A percentile compares a stretch with the other conserved stretches of the same genome.
Evolutionary conservation across 805 yeast species (phyloP).

Genomic region (Teunomyces lycoperdinae): DNA sequence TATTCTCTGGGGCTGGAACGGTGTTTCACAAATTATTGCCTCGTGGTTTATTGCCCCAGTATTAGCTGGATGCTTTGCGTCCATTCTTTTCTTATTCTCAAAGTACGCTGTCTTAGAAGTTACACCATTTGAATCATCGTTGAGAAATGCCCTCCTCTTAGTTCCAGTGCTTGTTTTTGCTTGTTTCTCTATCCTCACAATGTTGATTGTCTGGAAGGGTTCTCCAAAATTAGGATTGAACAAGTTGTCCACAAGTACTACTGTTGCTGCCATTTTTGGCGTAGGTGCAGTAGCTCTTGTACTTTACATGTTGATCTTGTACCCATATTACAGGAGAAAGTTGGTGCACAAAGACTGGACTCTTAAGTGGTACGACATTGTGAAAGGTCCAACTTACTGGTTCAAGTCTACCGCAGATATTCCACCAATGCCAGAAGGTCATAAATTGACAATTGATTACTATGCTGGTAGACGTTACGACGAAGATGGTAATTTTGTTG

Average conservation of each 20-base stretch:
- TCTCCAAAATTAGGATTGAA: constrained; percentile 64
- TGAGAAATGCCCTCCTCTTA: constrained; percentile 53
- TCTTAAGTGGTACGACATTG: constrained; percentile 52
- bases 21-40: constrained; percentile 70
- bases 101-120: constrained; percentile 63
- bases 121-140: constrained; percentile 38
- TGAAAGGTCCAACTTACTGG: constrained; percentile 55
- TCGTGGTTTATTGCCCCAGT: constrained; percentile 80
- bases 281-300: constrained; percentile 57
- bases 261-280: constrained; percentile 60
- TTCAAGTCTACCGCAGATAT: constrained; percentile 55
- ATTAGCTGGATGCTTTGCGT: constrained; percentile 62
- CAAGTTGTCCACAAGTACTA: constrained; percentile 50
- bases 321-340: constrained; percentile 62
- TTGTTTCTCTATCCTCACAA: constrained; percentile 62
- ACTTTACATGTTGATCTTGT: constrained; percentile 51
- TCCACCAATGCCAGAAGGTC: constrained; percentile 66
- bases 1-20: constrained; percentile 73
- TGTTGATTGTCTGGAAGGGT: constrained; percentile 80
- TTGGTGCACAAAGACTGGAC: constrained; percentile 66
- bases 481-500: constrained; percentile 10
- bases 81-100: constrained; percentile 55
- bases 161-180: constrained; percentile 61
- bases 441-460: constrained; percentile 56
- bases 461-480: constrained; percentile 56